A percentile compares a stretch with the other conserved stretches of the same genome.
Evolutionary conservation across 2,329 filamentous ascomycete species (phyloP).

Genomic region (Sporothrix protearum): DNA sequence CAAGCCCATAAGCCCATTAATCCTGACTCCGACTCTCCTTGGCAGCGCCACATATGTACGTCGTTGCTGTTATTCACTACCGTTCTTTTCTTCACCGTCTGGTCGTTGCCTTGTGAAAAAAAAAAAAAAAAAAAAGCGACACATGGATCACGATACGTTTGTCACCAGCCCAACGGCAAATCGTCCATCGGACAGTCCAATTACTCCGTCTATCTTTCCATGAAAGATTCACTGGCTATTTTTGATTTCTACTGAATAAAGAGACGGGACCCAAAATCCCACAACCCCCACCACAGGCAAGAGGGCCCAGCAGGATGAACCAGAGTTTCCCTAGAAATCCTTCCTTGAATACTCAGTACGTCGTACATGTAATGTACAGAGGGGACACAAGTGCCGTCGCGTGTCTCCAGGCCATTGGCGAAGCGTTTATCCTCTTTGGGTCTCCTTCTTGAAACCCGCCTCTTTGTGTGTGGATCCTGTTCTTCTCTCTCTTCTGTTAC

Average conservation of each 20-base stretch:
- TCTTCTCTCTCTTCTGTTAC: not conserved
- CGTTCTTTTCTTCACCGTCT: not conserved
- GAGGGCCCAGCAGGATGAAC: not conserved
- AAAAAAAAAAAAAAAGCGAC: not conserved
- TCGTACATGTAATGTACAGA: not conserved
- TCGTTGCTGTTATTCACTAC: not conserved
- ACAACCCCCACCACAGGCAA: not conserved
- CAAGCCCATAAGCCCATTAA: not conserved
- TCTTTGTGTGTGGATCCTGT: not conserved
- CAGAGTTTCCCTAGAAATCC: not conserved
- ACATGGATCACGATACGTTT: not conserved
- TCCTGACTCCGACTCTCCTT: not conserved
- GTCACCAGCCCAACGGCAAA: not conserved
- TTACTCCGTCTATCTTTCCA: not conserved
- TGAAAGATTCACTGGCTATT: not conserved
- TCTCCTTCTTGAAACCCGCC: not conserved
- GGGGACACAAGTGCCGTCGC: not conserved
- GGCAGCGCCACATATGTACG: constrained; percentile 10
- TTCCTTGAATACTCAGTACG: not conserved
- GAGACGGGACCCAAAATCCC: not conserved
- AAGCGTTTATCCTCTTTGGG: constrained; percentile 9
- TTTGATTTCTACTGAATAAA: too few species aligned
- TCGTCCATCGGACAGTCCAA: not conserved
- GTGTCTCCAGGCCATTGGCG: constrained; percentile 12
- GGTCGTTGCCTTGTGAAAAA: not conserved